A percentile compares a stretch with the other conserved stretches of the same genome.
Conservation (phyloP, 169 alveolate genomes). For the Eimeria sp. region DNA sequence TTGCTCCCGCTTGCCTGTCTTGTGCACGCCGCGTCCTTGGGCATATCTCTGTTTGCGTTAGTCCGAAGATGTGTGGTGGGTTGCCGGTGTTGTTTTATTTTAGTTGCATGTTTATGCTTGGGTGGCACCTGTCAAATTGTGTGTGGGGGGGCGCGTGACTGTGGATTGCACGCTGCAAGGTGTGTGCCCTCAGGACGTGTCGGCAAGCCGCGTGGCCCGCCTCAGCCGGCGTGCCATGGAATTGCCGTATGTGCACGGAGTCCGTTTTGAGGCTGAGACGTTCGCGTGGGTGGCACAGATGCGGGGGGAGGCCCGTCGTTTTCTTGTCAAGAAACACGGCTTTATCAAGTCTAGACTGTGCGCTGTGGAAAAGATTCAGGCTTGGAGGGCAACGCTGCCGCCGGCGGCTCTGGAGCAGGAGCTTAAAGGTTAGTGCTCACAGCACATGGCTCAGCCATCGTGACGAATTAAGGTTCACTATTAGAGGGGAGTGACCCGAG, state of each 20-base stretch:
- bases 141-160: background rate
- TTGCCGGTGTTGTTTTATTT: background rate
- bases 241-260: constrained; percentile 84
- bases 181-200: constrained; percentile 61
- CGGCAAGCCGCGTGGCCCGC: constrained; percentile 80
- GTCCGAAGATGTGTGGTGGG: background rate
- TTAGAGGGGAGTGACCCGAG: background rate
- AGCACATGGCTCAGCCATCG: background rate
- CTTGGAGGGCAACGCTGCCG: constrained; percentile 77
- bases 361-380: constrained; percentile 81
- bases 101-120: background rate
- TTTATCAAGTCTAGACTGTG: constrained; percentile 78
- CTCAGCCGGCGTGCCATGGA: constrained; percentile 81
- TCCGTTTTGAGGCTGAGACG: constrained; percentile 80
- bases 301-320: constrained; percentile 78
- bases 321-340: constrained; percentile 83
- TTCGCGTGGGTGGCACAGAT: constrained; percentile 83
- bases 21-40: background rate
- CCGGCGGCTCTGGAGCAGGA: constrained; percentile 69
- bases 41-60: background rate
- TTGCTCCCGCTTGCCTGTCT: background rate
- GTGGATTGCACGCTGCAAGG: background rate
- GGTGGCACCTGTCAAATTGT: background rate
- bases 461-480: background rate
- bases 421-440: constrained; percentile 42